Conservation (phyloP, 2,329 filamentous ascomycete genomes). For the Scorias spongiosa region DNA sequence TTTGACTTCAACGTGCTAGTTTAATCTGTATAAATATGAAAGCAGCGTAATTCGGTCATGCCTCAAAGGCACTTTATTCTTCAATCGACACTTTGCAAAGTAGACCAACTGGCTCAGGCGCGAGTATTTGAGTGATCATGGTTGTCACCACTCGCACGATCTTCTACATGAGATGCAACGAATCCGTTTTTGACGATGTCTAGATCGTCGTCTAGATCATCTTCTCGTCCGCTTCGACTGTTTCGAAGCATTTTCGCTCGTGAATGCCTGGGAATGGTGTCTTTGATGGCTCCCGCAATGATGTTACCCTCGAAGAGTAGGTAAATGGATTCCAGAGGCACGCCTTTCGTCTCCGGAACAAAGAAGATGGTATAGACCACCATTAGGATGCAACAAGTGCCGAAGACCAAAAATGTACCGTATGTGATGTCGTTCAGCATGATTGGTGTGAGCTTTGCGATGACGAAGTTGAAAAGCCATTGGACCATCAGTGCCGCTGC, state of each 20-base stretch:
- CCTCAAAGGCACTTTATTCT: too few species aligned
- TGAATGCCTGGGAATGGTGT: slow-evolving; percentile 23
- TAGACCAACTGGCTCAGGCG: too few species aligned
- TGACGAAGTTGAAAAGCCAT: slow-evolving; percentile 12
- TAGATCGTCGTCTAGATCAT: slow-evolving; percentile 16
- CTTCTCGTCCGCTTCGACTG: slow-evolving; percentile 13
- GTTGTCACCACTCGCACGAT: background rate
- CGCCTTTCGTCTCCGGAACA: slow-evolving; percentile 10
- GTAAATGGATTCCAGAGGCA: slow-evolving; percentile 27
- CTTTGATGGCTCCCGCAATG: slow-evolving; percentile 23
- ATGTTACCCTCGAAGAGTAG: slow-evolving; percentile 28
- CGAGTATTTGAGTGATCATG: too few species aligned
- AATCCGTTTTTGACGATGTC: slow-evolving; percentile 3
- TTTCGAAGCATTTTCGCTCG: slow-evolving; percentile 23
- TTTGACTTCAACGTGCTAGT: too few species aligned
- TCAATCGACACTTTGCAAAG: too few species aligned
- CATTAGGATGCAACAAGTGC: slow-evolving; percentile 2
- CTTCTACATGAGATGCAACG: background rate
- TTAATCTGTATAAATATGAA: too few species aligned
- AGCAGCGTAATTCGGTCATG: too few species aligned
- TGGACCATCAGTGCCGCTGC: slow-evolving; percentile 7
- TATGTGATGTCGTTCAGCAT: slow-evolving; percentile 4
- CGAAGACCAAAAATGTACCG: slow-evolving; percentile 8
- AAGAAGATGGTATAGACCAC: slow-evolving; percentile 2
- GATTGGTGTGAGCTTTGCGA: slow-evolving; percentile 7